phyloP scores from a whole-genome alignment of 352 stramenopile species.

The Peronospora farinosa region DNA sequence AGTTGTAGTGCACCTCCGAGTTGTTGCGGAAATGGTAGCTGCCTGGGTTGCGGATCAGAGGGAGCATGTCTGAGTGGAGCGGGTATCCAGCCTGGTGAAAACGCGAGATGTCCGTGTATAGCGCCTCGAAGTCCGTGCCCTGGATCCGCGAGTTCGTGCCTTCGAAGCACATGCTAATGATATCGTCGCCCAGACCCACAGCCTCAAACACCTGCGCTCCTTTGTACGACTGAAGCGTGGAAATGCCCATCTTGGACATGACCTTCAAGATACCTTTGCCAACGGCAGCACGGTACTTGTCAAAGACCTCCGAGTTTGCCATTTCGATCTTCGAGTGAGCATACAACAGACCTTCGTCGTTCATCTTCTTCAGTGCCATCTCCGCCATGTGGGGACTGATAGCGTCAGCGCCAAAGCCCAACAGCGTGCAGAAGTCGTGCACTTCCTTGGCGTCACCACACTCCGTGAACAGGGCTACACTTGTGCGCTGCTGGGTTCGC shows the following conservation, averaged over 20 bases:
- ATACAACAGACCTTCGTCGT: conserved; percentile 84
- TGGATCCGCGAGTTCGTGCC: conserved; percentile 88
- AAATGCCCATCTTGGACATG: conserved; percentile 96
- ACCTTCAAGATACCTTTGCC: conserved; percentile 72
- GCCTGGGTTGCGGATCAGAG: conserved; percentile 91
- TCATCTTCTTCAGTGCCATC: conserved; percentile 93
- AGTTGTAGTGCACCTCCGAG: conserved; percentile 95
- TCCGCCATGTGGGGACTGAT: conserved; percentile 95
- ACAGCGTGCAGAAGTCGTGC: conserved; percentile 91
- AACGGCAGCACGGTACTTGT: conserved; percentile 59
- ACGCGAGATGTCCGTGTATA: conserved; percentile 92
- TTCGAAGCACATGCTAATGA: conserved; percentile 87
- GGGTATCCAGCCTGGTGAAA: conserved; percentile 90
- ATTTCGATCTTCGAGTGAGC: conserved; percentile 52
- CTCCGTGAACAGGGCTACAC: conserved; percentile 90
- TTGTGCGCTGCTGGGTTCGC: conserved; percentile 86
- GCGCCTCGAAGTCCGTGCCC: conserved; percentile 90
- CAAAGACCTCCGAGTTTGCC: conserved; percentile 52
- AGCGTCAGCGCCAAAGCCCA: conserved; percentile 92
- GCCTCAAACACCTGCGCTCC: conserved; percentile 95
- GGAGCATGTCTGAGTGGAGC: conserved; percentile 55
- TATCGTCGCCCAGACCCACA: conserved; percentile 88
- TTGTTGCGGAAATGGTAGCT: conserved; percentile 94
- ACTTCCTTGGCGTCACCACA: conserved; percentile 93
- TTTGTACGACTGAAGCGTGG: conserved; percentile 91